phyloP scores from a whole-genome alignment of 2,329 filamentous ascomycete genomes.

The Ilyonectria mors-panacis region DNA sequence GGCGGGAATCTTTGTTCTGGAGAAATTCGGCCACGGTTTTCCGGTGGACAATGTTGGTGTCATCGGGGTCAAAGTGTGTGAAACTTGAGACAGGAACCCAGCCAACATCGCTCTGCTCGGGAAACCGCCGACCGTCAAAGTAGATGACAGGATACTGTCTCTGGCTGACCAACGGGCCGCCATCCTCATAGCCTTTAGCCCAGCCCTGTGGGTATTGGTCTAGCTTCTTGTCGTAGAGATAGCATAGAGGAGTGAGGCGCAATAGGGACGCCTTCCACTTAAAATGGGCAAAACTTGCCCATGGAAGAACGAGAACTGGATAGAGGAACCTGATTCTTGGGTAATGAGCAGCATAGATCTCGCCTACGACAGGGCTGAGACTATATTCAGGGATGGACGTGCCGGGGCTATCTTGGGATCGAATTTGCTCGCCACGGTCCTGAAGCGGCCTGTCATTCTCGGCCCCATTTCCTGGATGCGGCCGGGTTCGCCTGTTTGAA shows the following conservation, averaged over 20 bases:
- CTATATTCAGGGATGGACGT: background rate
- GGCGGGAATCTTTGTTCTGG: background rate
- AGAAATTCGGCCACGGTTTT: slow-evolving; percentile 6
- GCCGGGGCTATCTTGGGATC: background rate
- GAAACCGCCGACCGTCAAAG: slow-evolving; percentile 9
- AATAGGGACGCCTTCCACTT: background rate
- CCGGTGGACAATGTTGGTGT: background rate
- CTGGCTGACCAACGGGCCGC: background rate
- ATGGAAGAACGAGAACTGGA: slow-evolving; percentile 16
- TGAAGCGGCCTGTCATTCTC: background rate
- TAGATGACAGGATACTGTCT: slow-evolving; percentile 21
- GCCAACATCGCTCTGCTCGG: background rate
- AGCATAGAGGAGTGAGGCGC: slow-evolving; percentile 1
- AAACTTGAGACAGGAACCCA: slow-evolving; percentile 9
- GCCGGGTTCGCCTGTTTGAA: background rate
- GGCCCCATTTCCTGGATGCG: background rate
- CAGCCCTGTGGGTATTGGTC: background rate
- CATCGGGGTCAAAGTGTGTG: slow-evolving; percentile 2
- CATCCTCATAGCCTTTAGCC: slow-evolving; percentile 23
- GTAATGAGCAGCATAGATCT: slow-evolving; percentile 8
- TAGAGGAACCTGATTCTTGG: background rate
- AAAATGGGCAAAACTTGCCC: background rate
- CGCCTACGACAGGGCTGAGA: background rate
- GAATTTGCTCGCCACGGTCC: background rate
- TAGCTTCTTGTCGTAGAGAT: slow-evolving; percentile 1